Conservation (phyloP, 805 yeast species). For the Candida parachauliodes region DNA sequence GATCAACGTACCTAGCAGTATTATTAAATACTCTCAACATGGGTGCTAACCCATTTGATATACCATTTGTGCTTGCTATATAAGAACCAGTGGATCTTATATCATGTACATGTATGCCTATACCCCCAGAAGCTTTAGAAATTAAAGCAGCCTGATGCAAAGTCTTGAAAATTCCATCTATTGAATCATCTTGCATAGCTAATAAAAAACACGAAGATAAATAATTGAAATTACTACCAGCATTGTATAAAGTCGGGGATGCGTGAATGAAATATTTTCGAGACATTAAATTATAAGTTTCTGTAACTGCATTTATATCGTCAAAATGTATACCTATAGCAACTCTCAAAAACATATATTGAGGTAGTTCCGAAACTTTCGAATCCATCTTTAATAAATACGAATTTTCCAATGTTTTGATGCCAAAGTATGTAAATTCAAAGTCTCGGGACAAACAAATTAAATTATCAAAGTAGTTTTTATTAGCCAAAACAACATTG, state of each 20-base stretch:
- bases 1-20: constrained; percentile 96
- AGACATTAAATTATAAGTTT: constrained; percentile 88
- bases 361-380: constrained; percentile 85
- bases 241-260: constrained; percentile 90
- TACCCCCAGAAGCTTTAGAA: constrained; percentile 94
- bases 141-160: constrained; percentile 84
- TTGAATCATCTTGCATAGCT: constrained; percentile 91
- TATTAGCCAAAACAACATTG: constrained; percentile 58
- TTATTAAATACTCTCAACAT: constrained; percentile 93
- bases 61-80: constrained; percentile 90
- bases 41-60: constrained; percentile 91
- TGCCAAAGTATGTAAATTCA: constrained; percentile 79
- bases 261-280: constrained; percentile 87
- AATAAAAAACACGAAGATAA: constrained; percentile 90
- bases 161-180: constrained; percentile 91
- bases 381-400: constrained; percentile 58
- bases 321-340: constrained; percentile 84
- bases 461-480: constrained; percentile 66
- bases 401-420: constrained; percentile 87
- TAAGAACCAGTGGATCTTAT: constrained; percentile 83
- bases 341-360: constrained; percentile 85
- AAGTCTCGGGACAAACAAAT: constrained; percentile 77
- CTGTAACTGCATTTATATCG: constrained; percentile 60
- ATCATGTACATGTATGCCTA: constrained; percentile 86
- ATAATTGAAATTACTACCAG: constrained; percentile 83